Evolutionary conservation across 2,329 filamentous ascomycete species (phyloP), one percentile per base, ranked within the genome.

Genomic region (Venturia carpophila): DNA sequence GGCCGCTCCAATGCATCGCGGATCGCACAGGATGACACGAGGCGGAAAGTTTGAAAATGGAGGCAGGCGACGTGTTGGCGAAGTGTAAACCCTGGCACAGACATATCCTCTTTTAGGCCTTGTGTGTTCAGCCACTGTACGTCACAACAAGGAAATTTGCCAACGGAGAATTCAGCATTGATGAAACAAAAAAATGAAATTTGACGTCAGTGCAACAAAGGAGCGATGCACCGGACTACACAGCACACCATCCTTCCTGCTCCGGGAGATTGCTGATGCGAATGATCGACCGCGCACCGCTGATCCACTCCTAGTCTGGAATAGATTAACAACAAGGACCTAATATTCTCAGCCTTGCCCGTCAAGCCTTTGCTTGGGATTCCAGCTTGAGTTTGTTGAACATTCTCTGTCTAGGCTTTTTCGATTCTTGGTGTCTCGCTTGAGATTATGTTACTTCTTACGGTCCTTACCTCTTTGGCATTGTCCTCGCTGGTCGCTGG

Each of bases 401-500:
- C 47, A 27, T 27, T 52, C 47, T 21, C 45, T 13, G 10, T 61
- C 60, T 34, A 11, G 6, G 3, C 24, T 61, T 7, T 15, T 3
- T 37, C 1, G 0, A 5, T 19, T 61, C 19, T 61, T 21, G 4
- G 15, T 1, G 27, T 19, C 11, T 45, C 7, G n/a, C n/a, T 61
- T 24, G 17, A 17, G 39, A 19, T 43, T 9, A 61, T 30, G 30
- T n/a, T 61, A 37, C 34, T 61, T 43, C 42, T 3, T 4, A 39
- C 21, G 27, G 17, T 47, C 37, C 4, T 60, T 24, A 64, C 58
- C 17, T 34, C 43, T 52, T 27, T 66, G 3, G 21, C 27, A 15
- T 39, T 65, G 13, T 42, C 39, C 15, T 7, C n/a, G 11, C 27
- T 55, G 43, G 65, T 75, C 19, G 70, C 76, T 60, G 77, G 75